Conservation (phyloP, 208 protist species). For the Naegleria gruberi region DNA sequence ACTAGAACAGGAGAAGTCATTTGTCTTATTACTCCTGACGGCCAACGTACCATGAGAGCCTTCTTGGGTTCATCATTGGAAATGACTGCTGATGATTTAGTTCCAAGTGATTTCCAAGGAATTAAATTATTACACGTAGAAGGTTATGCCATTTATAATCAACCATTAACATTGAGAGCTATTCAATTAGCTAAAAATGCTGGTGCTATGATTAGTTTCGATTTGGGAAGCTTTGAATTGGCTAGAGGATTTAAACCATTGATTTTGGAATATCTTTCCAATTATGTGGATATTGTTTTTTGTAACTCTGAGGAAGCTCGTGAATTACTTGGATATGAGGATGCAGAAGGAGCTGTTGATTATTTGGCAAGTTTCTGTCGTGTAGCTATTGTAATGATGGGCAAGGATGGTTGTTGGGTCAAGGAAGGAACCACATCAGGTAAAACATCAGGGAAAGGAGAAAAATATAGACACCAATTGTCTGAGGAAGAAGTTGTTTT, state of each 20-base stretch:
- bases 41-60: background rate
- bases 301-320: background rate
- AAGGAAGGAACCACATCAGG: background rate
- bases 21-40: conserved; percentile 12
- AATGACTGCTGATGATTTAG: background rate
- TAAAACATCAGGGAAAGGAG: background rate
- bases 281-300: conserved; percentile 22
- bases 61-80: background rate
- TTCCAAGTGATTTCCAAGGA: background rate
- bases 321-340: background rate
- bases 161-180: background rate
- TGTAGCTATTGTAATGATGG: conserved; percentile 7
- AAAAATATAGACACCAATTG: background rate
- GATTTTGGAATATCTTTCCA: background rate
- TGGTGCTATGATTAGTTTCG: background rate
- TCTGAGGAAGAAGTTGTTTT: background rate
- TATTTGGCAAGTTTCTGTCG: background rate
- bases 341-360: background rate
- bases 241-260: background rate
- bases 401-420: background rate
- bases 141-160: conserved; percentile 3
- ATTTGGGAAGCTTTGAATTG: conserved; percentile 1
- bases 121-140: background rate
- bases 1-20: background rate
- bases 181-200: background rate